A percentile compares a stretch with the other conserved stretches of the same genome.
phyloP scores from a whole-genome alignment of 257 asterid species.

The Salvia hispanica region DNA sequence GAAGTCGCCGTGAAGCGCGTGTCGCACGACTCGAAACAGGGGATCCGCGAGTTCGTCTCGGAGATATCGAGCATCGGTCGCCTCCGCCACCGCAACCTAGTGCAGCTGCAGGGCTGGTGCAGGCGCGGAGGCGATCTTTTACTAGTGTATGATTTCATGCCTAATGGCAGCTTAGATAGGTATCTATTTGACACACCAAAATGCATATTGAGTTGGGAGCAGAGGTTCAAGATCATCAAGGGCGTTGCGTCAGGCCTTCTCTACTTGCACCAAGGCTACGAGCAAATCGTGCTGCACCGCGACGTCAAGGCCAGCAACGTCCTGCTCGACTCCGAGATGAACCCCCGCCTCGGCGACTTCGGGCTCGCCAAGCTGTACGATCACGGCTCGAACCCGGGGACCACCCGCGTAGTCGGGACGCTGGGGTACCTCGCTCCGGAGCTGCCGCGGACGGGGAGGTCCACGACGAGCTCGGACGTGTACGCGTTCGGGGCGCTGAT shows the following conservation, averaged over 20 bases:
- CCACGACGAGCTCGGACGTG: conserved; percentile 58
- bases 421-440: conserved; percentile 75
- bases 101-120: conserved; percentile 76
- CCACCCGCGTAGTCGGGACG: conserved; percentile 70
- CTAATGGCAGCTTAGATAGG: conserved; percentile 71
- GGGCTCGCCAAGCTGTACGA: conserved; percentile 64
- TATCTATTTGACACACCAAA: conserved; percentile 49
- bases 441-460: conserved; percentile 54
- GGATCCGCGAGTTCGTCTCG: conserved; percentile 63
- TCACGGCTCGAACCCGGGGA: conserved; percentile 59
- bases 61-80: conserved; percentile 71
- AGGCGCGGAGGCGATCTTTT: conserved; percentile 61
- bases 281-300: conserved; percentile 61
- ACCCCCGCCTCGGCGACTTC: conserved; percentile 58
- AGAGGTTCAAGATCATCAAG: conserved; percentile 60
- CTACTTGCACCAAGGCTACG: conserved; percentile 73
- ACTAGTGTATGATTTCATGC: conserved; percentile 73
- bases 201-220: conserved; percentile 52
- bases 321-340: conserved; percentile 56
- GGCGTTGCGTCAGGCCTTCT: conserved; percentile 68
- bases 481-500: conserved; percentile 59
- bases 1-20: conserved; percentile 71
- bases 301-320: conserved; percentile 77
- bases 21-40: conserved; percentile 69
- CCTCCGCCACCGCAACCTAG: conserved; percentile 68